phyloP scores from a whole-genome alignment of 2,329 filamentous ascomycete species.

The Sodiomyces alkalinus region DNA sequence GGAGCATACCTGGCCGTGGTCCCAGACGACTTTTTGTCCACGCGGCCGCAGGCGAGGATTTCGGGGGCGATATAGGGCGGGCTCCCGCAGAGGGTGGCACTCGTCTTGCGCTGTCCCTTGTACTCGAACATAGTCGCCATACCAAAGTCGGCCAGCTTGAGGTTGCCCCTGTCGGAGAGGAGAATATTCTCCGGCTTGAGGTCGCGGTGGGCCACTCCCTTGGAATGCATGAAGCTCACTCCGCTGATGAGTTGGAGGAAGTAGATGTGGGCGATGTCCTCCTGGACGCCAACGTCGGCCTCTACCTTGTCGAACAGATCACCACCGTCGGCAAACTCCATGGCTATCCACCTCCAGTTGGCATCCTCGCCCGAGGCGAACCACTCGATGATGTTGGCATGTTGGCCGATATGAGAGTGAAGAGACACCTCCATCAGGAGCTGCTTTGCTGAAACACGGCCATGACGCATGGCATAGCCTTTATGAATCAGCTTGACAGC shows the following conservation, averaged over 20 bases:
- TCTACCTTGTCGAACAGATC: conserved; percentile 99
- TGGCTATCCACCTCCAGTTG: conserved; percentile 91
- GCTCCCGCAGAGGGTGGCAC: conserved; percentile 82
- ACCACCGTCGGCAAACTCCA: conserved; percentile 91
- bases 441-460: conserved; percentile 77
- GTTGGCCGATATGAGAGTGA: conserved; percentile 75
- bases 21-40: conserved; percentile 29
- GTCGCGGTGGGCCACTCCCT: conserved; percentile 84
- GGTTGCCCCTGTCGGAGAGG: conserved; percentile 64
- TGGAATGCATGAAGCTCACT: conserved; percentile 89
- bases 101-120: conserved; percentile 67
- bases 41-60: conserved; percentile 45
- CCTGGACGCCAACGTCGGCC: conserved; percentile 83
- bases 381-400: conserved; percentile 89
- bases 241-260: conserved; percentile 84
- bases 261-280: conserved; percentile 93
- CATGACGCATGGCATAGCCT: conserved; percentile 78
- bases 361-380: conserved; percentile 75
- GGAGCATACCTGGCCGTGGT: conserved; percentile 50
- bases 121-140: conserved; percentile 89
- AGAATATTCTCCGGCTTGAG: conserved; percentile 94
- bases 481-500: conserved; percentile 99
- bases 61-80: conserved; percentile 97
- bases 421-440: conserved; percentile 83
- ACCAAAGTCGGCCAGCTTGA: conserved; percentile 95